phyloP scores from a whole-genome alignment of 208 protist genomes.

The Trypanosoma boissoni region DNA sequence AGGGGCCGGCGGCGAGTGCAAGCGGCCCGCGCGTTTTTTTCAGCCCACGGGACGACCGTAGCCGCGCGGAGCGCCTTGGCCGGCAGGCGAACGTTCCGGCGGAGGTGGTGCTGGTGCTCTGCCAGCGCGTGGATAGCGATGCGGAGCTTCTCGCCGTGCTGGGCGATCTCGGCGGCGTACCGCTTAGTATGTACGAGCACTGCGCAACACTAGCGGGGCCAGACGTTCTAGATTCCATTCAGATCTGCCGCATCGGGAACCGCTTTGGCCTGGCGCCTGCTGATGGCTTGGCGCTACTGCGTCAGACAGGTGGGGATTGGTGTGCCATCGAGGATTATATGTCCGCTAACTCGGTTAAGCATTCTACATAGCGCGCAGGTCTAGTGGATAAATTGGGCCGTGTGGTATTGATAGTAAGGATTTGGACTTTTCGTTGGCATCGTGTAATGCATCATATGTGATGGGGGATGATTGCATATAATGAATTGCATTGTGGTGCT shows the following conservation, averaged over 20 bases:
- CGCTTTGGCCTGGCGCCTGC: slow-evolving; percentile 48
- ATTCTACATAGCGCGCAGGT: too few relatives aligned
- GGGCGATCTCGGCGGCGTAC: slow-evolving; percentile 58
- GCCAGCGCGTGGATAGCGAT: slow-evolving; percentile 44
- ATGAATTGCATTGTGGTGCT: slow-evolving; percentile 1
- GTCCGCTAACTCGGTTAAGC: not conserved
- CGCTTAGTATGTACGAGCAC: slow-evolving; percentile 62
- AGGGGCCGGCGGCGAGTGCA: slow-evolving; percentile 1
- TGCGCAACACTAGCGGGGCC: slow-evolving; percentile 50
- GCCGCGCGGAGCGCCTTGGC: slow-evolving; percentile 36
- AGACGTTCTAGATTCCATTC: slow-evolving; percentile 65
- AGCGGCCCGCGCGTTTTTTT: slow-evolving; percentile 47
- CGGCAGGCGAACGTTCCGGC: slow-evolving; percentile 57
- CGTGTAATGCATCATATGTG: too few relatives aligned
- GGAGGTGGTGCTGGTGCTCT: slow-evolving; percentile 54
- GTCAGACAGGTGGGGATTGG: slow-evolving; percentile 57
- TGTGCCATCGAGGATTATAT: slow-evolving; percentile 39
- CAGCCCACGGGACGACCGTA: slow-evolving; percentile 50
- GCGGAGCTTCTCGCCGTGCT: slow-evolving; percentile 59
- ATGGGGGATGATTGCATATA: slow-evolving; percentile 1
- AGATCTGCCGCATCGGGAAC: slow-evolving; percentile 72
- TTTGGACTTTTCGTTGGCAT: too few relatives aligned
- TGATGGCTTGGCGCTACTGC: slow-evolving; percentile 51
- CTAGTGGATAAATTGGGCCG: too few relatives aligned
- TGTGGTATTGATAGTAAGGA: too few relatives aligned